phyloP scores from a whole-genome alignment of 441 rosid species.

The Populus hybrid region DNA sequence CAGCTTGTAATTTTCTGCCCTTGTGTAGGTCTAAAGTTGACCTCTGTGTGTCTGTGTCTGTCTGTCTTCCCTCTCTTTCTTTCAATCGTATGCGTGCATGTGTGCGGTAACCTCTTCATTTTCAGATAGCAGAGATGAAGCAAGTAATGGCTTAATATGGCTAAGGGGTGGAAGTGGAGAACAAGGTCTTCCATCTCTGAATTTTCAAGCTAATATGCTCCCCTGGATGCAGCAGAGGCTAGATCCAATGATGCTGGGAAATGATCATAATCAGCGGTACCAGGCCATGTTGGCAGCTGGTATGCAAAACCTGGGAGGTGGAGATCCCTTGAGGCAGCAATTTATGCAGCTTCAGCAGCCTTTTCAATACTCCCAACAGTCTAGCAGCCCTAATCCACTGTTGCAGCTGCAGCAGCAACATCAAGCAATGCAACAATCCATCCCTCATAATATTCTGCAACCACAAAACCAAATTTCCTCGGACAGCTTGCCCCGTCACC shows the following conservation, averaged over 20 bases:
- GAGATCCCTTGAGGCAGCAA: conserved; percentile 48
- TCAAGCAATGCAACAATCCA: conserved; percentile 35
- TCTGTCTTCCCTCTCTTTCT: not conserved
- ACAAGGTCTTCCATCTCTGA: conserved; percentile 46
- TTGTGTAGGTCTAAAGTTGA: not conserved
- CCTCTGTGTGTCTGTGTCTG: not conserved
- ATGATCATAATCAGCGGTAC: conserved; percentile 34
- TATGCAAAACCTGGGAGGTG: conserved; percentile 35
- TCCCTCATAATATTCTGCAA: conserved; percentile 39
- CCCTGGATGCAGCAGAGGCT: conserved; percentile 58
- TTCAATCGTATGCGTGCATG: not conserved
- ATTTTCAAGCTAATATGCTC: conserved; percentile 45
- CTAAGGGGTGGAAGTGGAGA: conserved; percentile 53
- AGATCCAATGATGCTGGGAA: conserved; percentile 38
- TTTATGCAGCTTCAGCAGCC: conserved; percentile 47
- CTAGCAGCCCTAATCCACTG: conserved; percentile 32
- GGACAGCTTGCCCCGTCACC: conserved; percentile 39
- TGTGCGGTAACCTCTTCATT: not conserved
- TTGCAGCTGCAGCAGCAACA: conserved; percentile 40
- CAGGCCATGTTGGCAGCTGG: conserved; percentile 47
- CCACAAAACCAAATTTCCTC: conserved; percentile 42
- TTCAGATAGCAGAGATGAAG: conserved; percentile 50
- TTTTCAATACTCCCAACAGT: conserved; percentile 48
- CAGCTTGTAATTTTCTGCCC: not conserved
- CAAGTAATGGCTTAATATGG: conserved; percentile 43